Base-by-base conservation (phyloP, 805 yeast species). In the Kurtzmaniella cleridarum region DNA sequence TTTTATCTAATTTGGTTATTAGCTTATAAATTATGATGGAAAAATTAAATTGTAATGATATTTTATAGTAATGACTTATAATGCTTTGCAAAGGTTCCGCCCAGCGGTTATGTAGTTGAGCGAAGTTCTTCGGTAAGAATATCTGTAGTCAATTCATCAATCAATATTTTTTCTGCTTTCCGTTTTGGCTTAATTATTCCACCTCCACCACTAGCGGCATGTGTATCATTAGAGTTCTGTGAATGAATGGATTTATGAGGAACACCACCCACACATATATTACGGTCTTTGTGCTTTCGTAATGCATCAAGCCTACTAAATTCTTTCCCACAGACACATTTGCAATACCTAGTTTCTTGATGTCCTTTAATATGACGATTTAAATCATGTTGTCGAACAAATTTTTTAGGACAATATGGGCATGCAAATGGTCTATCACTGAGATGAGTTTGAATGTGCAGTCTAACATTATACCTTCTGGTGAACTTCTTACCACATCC, bases 361-460 rank as follows among this genome's bases (percentile, higher is more conserved):
- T 93, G 99, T 12, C 90, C 85, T 57, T 86, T 87, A 48, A 78
- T 80, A 55, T 93, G 99, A 44, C 99, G 76, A 43, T 87, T 77
- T 50, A 93, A 69, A 62, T 93, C 99, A 56, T 93, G 98, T 46
- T 91, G 96, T 45, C 99, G 75, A 17, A 93, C 99, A 66, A 93
- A 93, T 29, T 86, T 76, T 49, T 90, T 86, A 3, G 77, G 74
- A 60, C 99, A 93, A 32, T 71, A 70, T 3, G 68, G 67, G 64
- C 99, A 93, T 0, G 73, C 66, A 61, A 87, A 91, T 1, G 99
- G 99, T 46, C 97, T 70, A 59, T 95, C 98, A 57, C 91, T 81
- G 36, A 93, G 64, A 68, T 93, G 99, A 0, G 98, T 93, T 58
- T 93, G 98, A 41, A 93, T 90, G 59, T 93, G 99, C 0, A 96